Percentiles rank a stretch among this genome's conserved stretches.
These are phyloP conservation scores for Meyerozyma elateridarum DNA, from an alignment of 1,139 yeast species.

Conservation along the genomic window DNA sequence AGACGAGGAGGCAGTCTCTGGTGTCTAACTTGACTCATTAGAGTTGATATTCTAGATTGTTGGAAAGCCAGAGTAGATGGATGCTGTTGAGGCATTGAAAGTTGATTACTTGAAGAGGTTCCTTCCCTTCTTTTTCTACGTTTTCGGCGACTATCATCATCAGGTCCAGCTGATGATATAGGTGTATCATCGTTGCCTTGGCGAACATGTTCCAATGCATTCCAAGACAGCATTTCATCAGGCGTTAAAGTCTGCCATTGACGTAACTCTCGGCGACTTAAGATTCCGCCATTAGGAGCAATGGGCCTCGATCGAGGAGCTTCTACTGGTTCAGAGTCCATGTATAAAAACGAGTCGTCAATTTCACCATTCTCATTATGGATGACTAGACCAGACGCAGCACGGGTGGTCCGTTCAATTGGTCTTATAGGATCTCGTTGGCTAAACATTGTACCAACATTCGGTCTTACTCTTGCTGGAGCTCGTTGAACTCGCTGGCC, in stretches of 20 bases:
- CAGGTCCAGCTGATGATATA: neutral
- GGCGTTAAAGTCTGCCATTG: slow-evolving; percentile 25
- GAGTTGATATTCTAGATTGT: slow-evolving; percentile 18
- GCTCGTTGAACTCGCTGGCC: neutral
- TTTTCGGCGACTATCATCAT: slow-evolving; percentile 7
- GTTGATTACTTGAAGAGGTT: slow-evolving; percentile 14
- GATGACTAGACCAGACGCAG: slow-evolving; percentile 23
- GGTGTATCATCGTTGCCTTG: slow-evolving; percentile 9
- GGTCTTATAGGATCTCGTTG: too few species aligned
- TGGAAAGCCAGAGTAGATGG: slow-evolving; percentile 6
- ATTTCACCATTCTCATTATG: slow-evolving; percentile 31
- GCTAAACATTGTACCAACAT: too few species aligned
- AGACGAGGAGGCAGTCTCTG: slow-evolving; percentile 5
- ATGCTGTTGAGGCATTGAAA: slow-evolving; percentile 10
- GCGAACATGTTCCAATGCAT: slow-evolving; percentile 31
- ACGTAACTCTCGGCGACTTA: slow-evolving; percentile 32
- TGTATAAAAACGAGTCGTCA: slow-evolving; percentile 32
- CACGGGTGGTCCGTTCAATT: too few species aligned
- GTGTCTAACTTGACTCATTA: slow-evolving; percentile 23
- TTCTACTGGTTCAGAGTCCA: slow-evolving; percentile 9
- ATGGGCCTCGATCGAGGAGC: slow-evolving; percentile 12
- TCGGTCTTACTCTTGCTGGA: neutral
- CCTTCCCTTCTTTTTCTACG: slow-evolving; percentile 22
- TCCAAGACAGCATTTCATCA: slow-evolving; percentile 41
- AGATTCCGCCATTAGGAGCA: slow-evolving; percentile 39